phyloP scores from a whole-genome alignment of 2,329 filamentous ascomycete species.

The Colletotrichum camelliae region DNA sequence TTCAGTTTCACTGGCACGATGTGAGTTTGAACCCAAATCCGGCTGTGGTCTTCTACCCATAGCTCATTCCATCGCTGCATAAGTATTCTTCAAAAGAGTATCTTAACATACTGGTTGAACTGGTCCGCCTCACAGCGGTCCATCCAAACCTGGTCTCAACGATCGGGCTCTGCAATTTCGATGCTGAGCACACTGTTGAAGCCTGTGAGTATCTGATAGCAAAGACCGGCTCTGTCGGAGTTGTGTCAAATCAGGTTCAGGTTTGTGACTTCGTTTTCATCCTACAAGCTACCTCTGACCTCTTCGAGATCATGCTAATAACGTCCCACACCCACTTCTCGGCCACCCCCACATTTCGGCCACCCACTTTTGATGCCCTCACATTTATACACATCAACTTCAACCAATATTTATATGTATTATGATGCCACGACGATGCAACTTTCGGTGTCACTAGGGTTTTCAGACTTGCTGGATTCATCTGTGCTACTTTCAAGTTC shows the following conservation, averaged over 20 bases:
- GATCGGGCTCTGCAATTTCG: conserved; percentile 1
- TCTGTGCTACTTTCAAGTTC: too few species aligned
- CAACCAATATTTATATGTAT: too few species aligned
- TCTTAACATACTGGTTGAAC: not conserved
- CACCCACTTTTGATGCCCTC: too few species aligned
- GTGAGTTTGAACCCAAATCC: conserved; percentile 26
- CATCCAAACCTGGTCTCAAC: not conserved
- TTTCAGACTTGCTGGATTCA: too few species aligned
- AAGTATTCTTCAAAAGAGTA: not conserved
- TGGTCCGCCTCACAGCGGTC: not conserved
- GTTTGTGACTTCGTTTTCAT: not conserved
- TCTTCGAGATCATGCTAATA: not conserved
- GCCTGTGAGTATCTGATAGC: conserved; percentile 6
- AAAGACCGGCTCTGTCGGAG: not conserved
- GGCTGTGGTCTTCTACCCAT: not conserved
- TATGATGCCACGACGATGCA: too few species aligned
- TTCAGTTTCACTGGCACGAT: conserved; percentile 42
- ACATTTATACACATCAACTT: too few species aligned
- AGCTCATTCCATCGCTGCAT: not conserved
- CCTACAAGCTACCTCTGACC: not conserved
- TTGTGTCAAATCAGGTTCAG: conserved; percentile 1
- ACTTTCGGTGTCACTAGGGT: too few species aligned
- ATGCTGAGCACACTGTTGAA: conserved; percentile 1
- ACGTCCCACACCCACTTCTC: too few species aligned
- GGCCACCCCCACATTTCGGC: too few species aligned